These are phyloP conservation scores for Fomitopsis schrenkii DNA, from an alignment of 1,284 basidiomycete species.

Conservation along the genomic window DNA sequence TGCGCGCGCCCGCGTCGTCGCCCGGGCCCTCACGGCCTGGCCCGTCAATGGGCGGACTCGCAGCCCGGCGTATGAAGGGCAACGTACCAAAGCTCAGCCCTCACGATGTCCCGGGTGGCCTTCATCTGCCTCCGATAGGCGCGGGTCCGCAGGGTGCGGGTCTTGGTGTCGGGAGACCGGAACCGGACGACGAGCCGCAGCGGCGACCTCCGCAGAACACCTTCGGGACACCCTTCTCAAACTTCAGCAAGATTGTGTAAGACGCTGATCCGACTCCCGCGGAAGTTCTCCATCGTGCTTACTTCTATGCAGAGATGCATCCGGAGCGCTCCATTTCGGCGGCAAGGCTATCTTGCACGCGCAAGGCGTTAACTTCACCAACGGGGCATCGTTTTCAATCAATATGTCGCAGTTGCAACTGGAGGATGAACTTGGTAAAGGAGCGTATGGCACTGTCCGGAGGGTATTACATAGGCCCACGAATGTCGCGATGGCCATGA, in stretches of 20 bases:
- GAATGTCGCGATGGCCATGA: conserved; percentile 98
- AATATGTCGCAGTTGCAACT: conserved; percentile 95
- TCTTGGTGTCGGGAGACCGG: conserved; percentile 62
- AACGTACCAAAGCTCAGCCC: conserved; percentile 56
- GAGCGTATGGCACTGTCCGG: conserved; percentile 97
- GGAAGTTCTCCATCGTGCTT: not conserved
- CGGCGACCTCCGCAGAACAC: conserved; percentile 40
- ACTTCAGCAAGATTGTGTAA: conserved; percentile 93
- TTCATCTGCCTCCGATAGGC: conserved; percentile 31
- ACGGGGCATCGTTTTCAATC: conserved; percentile 90
- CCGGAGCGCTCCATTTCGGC: conserved; percentile 88
- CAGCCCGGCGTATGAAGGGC: conserved; percentile 40
- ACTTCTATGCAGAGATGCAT: conserved; percentile 69
- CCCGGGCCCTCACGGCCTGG: conserved; percentile 19
- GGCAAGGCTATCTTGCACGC: conserved; percentile 94
- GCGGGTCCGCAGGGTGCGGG: conserved; percentile 61
- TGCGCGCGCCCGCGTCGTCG: conserved; percentile 22
- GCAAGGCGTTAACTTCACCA: conserved; percentile 92
- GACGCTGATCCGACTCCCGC: conserved; percentile 21
- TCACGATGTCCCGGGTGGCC: conserved; percentile 50
- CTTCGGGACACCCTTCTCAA: conserved; percentile 81
- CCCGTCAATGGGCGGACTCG: conserved; percentile 31
- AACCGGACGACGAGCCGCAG: conserved; percentile 34
- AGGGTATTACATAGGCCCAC: conserved; percentile 93
- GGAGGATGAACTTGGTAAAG: conserved; percentile 90